phyloP scores from a whole-genome alignment of 78 protist genomes.

The Guillardia theta region DNA sequence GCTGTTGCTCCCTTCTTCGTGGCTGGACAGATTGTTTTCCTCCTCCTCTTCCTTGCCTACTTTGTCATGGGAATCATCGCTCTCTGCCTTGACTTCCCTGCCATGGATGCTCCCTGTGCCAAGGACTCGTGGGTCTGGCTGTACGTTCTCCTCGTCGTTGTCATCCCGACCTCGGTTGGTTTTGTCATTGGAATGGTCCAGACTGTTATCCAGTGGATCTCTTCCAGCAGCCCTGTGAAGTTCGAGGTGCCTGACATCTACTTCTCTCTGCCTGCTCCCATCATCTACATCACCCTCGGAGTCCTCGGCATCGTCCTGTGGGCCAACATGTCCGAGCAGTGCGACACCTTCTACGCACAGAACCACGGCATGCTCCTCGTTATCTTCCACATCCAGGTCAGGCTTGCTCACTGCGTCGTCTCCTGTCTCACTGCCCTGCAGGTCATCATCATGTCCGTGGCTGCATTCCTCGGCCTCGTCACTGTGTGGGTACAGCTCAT shows the following conservation, averaged over 20 bases:
- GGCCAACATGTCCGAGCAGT: not conserved
- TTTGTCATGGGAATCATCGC: not conserved
- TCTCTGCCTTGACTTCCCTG: not conserved
- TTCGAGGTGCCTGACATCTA: not conserved
- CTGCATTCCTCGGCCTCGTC: not conserved
- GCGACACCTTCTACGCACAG: not conserved
- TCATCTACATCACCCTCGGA: not conserved
- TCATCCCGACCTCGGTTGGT: not conserved
- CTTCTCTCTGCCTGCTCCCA: not conserved
- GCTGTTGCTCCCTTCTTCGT: not conserved
- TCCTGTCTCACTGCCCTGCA: too few species aligned
- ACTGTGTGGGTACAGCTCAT: not conserved
- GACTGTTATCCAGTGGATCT: not conserved
- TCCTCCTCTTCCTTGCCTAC: not conserved
- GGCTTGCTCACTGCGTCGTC: too few species aligned
- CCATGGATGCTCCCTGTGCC: not conserved
- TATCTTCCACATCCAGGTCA: not conserved
- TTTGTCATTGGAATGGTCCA: not conserved
- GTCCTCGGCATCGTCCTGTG: not conserved
- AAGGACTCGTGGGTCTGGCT: conserved; percentile 13
- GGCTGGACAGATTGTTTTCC: not conserved
- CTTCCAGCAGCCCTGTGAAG: not conserved
- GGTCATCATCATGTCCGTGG: not conserved
- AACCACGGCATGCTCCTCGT: not conserved
- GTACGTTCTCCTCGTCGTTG: not conserved